Base-by-base conservation (phyloP, 306 rosid genomes). In the Glycine tomentella region DNA sequence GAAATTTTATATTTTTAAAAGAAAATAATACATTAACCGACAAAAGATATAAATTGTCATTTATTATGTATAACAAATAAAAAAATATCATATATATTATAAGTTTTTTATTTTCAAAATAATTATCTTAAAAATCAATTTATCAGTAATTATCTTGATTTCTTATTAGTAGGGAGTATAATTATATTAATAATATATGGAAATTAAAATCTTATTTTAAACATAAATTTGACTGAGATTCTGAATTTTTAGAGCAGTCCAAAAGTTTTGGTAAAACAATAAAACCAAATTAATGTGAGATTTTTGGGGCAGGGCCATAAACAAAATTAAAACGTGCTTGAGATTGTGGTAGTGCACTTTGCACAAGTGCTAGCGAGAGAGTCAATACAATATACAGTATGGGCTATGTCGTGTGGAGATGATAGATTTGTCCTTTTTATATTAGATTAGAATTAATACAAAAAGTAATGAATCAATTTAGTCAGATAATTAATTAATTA, bases 361-460 rank as follows among this genome's bases (percentile, higher is more conserved):
- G 80, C 74, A 63, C 78, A 83, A 72, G 87, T 83, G 86, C 61
- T 42, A 13, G 8, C 46, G 46, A 42, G 49, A 25, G 31, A 52
- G 61, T 25, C 44, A 74, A 75, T 56, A 67, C 8, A 61, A n/a
- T 40, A 17, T 25, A 25, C 31, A 25, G 31, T 25, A 25, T 2
- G 31, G 2, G 53, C n/a, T 13, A 63, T 63, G 11, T 63, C 2
- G 20, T n/a, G n/a, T 6, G 5, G 85, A 79, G 31, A 74, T 76
- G 87, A 78, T 83, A 65, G 31, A 77, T 63, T 68, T 85, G 87
- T 88, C 80, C 80, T 81, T 78, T 83, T 82, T 83, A 50, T 34
- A 44, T 52, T 56, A 55, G 74, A 79, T 38, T 38, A 38, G 44
- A 42, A 53, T 76, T 53, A 76, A 85, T 40, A 81, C 50, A 76